Evolutionary conservation across 192 early-diverging fungal species (phyloP).

Genomic region (Pilobolus umbonatus): DNA sequence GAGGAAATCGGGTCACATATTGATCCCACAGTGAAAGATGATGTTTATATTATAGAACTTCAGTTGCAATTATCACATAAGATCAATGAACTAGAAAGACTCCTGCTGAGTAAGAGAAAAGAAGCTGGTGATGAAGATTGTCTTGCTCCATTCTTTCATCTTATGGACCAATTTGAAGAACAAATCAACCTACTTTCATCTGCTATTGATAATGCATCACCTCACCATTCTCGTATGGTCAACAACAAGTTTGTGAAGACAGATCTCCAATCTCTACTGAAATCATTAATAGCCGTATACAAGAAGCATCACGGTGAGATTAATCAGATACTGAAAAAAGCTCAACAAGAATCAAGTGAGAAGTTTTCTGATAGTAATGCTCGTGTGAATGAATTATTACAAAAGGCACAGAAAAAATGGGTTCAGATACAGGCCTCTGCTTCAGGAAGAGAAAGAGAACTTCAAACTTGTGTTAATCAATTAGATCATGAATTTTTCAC

Average conservation of each 20-base stretch:
- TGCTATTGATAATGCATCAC: conserved; percentile 26
- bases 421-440: conserved; percentile 37
- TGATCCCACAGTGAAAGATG: conserved; percentile 5
- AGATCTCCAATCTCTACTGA: conserved; percentile 30
- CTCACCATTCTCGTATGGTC: conserved; percentile 22
- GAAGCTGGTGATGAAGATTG: conserved; percentile 25
- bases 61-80: conserved; percentile 13
- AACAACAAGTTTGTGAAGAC: conserved; percentile 25
- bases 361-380: conserved; percentile 9
- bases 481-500: conserved; percentile 36
- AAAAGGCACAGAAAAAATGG: conserved; percentile 44
- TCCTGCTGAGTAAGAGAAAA: conserved; percentile 23
- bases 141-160: conserved; percentile 21
- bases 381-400: conserved; percentile 34
- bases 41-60: conserved; percentile 16
- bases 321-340: background rate
- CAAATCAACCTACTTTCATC: conserved; percentile 20
- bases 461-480: conserved; percentile 31
- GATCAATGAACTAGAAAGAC: conserved; percentile 11
- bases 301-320: conserved; percentile 24
- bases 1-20: background rate
- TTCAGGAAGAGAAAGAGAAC: conserved; percentile 40
- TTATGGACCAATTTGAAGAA: conserved; percentile 33
- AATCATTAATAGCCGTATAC: conserved; percentile 24
- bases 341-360: conserved; percentile 1